Base-by-base conservation (phyloP, 768 basidiomycete genomes). In the Russula sp. region DNA sequence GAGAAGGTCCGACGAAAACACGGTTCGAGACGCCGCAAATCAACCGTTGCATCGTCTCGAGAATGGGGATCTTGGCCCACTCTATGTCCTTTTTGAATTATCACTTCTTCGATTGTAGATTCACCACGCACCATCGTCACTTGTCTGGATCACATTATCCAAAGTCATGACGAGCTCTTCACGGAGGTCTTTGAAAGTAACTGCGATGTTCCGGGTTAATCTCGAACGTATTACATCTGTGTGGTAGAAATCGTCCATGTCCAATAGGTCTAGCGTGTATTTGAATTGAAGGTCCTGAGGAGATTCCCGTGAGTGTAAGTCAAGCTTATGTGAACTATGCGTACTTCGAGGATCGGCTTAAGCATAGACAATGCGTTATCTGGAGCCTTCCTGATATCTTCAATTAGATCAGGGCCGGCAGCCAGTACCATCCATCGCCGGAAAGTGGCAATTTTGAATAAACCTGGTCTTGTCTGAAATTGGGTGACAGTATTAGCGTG, bases 381-480 rank as follows among this genome's bases (percentile, higher is more conserved):
- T 8, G 77, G 73, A 18, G 78, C 77, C 59, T 72, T 77, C 31
- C 82, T 76, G 18, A 86, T 68, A 45, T 85, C 84, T 6, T 84
- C 80, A 11, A 83, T 68, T 49, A 78, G 72, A 32, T 77, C 63
- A 0, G 73, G 70, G 1, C 80, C 77, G n/a, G 75, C 75, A 27
- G 79, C 68, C 11, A 84, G 68, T 27, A 82, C 73, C 13, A 77
- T 63, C 82, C 83, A 84, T 51, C 74, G 71, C 42, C 77, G 72
- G 50, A 79, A 67, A 45, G 74, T 72, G 0, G 82, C 70, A 5
- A 83, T 72, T 68, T 78, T 79, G 71, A 82, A 84, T 7, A 69
- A 45, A 5, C 67, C 55, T 14, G 54, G 54, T 22, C 69, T 61
- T 57, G 68, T 59, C 69, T 71, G 35, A 22, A 42, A 27, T 13